A percentile compares a stretch with the other conserved stretches of the same genome.
Evolutionary conservation across 495 filamentous ascomycete species (phyloP).

Genomic region (Neurospora cerealis): DNA sequence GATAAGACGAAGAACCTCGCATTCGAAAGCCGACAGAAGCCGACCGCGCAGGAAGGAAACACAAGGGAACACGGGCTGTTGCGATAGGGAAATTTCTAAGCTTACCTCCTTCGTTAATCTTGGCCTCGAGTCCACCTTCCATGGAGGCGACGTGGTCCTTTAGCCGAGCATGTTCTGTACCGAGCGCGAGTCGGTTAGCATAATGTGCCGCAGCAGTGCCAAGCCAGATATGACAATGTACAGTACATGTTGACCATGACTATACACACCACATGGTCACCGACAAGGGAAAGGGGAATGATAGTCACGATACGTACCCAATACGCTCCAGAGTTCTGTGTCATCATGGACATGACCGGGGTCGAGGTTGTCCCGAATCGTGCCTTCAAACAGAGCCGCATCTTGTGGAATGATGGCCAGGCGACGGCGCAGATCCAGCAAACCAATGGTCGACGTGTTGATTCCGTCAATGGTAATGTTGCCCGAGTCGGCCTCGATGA

Average conservation of each 20-base stretch:
- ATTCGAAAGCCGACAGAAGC: slow-evolving; percentile 30
- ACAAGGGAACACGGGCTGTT: slow-evolving; percentile 4
- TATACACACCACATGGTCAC: slow-evolving; percentile 2
- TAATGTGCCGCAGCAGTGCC: slow-evolving; percentile 8
- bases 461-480: slow-evolving; percentile 81
- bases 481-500: slow-evolving; percentile 79
- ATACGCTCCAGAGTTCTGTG: slow-evolving; percentile 93
- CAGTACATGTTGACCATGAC: slow-evolving; percentile 8
- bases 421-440: slow-evolving; percentile 79
- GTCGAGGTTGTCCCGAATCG: slow-evolving; percentile 91
- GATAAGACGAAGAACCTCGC: not conserved
- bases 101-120: slow-evolving; percentile 88
- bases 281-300: slow-evolving; percentile 14
- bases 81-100: slow-evolving; percentile 9
- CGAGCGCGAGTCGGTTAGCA: slow-evolving; percentile 9
- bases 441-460: slow-evolving; percentile 81
- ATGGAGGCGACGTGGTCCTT: slow-evolving; percentile 85
- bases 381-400: slow-evolving; percentile 93
- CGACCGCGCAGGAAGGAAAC: slow-evolving; percentile 5
- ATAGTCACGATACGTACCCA: slow-evolving; percentile 53
- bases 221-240: not conserved
- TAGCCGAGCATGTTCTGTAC: slow-evolving; percentile 79
- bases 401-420: slow-evolving; percentile 98
- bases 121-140: slow-evolving; percentile 82
- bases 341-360: slow-evolving; percentile 93